These are phyloP conservation scores for Macrolepiota fuliginosa DNA, from an alignment of 768 basidiomycete species.

Conservation along the genomic window DNA sequence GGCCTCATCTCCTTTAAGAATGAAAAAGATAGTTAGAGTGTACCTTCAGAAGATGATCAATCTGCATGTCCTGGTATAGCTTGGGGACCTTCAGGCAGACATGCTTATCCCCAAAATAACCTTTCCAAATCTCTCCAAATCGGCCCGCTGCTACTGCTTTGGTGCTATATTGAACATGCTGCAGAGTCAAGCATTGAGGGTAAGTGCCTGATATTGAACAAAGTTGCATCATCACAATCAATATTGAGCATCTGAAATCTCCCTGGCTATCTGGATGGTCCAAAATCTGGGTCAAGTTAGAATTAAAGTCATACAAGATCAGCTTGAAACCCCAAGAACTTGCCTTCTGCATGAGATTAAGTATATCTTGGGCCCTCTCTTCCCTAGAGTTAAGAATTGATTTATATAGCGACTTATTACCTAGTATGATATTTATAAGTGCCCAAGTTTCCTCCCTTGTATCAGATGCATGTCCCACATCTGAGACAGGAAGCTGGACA, in stretches of 20 bases:
- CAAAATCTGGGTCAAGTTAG: not conserved
- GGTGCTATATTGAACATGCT: slow-evolving; percentile 14
- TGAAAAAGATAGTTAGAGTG: not conserved
- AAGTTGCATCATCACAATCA: slow-evolving; percentile 15
- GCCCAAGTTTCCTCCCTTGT: not conserved
- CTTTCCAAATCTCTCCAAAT: slow-evolving; percentile 30
- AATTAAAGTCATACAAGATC: not conserved
- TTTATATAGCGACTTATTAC: not conserved
- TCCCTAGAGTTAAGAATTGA: not conserved
- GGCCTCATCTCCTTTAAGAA: not conserved
- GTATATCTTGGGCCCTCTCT: not conserved
- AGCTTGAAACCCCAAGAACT: not conserved
- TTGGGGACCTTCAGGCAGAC: slow-evolving; percentile 25
- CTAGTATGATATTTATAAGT: not conserved
- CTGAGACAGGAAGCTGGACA: not conserved
- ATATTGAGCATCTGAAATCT: not conserved
- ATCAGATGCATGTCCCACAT: not conserved
- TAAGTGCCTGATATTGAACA: slow-evolving; percentile 23
- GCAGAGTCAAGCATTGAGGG: slow-evolving; percentile 24
- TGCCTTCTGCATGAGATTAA: not conserved
- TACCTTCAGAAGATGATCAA: slow-evolving; percentile 21
- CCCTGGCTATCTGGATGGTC: not conserved
- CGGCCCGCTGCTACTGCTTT: slow-evolving; percentile 20
- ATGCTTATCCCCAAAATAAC: slow-evolving; percentile 13
- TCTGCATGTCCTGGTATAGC: slow-evolving; percentile 21